phyloP scores from a whole-genome alignment of 345 rosid genomes.

The Bruguiera gymnorhiza region DNA sequence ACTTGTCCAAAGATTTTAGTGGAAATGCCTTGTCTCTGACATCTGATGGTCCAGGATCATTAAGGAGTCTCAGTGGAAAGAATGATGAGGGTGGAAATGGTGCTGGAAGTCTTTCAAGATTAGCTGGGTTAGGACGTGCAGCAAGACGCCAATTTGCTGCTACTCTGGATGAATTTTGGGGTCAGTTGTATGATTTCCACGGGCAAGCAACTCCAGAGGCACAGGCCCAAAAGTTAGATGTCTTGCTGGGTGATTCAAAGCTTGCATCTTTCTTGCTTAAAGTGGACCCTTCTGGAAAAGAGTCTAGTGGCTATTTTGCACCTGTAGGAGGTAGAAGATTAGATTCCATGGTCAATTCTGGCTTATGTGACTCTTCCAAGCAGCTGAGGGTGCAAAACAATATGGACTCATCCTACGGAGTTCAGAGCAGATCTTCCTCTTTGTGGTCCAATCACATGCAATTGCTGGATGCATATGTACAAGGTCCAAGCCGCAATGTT shows the following conservation, averaged over 20 bases:
- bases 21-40: conserved; percentile 43
- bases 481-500: conserved; percentile 41
- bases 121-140: conserved; percentile 94
- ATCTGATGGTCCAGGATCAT: conserved; percentile 79
- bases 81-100: conserved; percentile 83
- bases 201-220: conserved; percentile 73
- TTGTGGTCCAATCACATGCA: conserved; percentile 53
- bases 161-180: conserved; percentile 92
- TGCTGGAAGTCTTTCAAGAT: conserved; percentile 85
- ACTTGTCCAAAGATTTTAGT: conserved; percentile 45
- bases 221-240: conserved; percentile 55
- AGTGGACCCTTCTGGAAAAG: conserved; percentile 49
- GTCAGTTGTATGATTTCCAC: conserved; percentile 73
- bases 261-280: conserved; percentile 34
- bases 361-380: conserved; percentile 50
- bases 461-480: conserved; percentile 50
- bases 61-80: conserved; percentile 74
- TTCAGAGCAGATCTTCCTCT: conserved; percentile 53
- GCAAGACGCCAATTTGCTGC: conserved; percentile 79
- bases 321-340: conserved; percentile 56
- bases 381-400: conserved; percentile 51
- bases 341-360: conserved; percentile 47
- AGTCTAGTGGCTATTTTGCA: conserved; percentile 43
- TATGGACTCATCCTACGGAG: conserved; percentile 58
- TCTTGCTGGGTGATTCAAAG: conserved; percentile 51